phyloP scores from a whole-genome alignment of 768 basidiomycete genomes.

The Kwoniella pini region DNA sequence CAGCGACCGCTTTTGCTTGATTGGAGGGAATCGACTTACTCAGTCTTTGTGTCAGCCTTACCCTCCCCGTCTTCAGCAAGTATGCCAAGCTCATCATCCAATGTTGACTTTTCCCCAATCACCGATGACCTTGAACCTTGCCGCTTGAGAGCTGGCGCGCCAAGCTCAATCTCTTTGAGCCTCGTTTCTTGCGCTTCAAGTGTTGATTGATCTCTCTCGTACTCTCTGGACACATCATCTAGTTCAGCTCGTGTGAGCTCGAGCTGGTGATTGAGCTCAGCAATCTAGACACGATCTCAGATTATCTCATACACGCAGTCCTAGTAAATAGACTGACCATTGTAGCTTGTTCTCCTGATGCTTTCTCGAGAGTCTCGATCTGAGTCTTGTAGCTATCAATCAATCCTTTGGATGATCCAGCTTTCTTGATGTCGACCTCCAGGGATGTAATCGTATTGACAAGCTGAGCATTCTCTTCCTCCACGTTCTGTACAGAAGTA shows the following conservation, averaged over 20 bases:
- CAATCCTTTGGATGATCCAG: slow-evolving; percentile 78
- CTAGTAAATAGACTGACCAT: slow-evolving; percentile 16
- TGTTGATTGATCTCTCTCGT: slow-evolving; percentile 81
- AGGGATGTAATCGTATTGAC: slow-evolving; percentile 86
- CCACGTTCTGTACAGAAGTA: slow-evolving; percentile 57
- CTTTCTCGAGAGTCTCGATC: slow-evolving; percentile 75
- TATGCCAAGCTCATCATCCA: slow-evolving; percentile 54
- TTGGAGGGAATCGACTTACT: slow-evolving; percentile 26
- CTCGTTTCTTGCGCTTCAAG: slow-evolving; percentile 88
- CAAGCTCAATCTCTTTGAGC: slow-evolving; percentile 79
- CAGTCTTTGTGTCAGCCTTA: slow-evolving; percentile 76
- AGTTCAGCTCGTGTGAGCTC: slow-evolving; percentile 49
- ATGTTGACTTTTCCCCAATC: slow-evolving; percentile 3
- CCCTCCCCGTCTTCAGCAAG: slow-evolving; percentile 59
- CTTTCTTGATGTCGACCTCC: slow-evolving; percentile 89
- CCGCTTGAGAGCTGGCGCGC: slow-evolving; percentile 4
- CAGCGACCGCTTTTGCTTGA: not conserved
- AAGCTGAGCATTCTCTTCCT: slow-evolving; percentile 88
- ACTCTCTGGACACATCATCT: slow-evolving; percentile 54
- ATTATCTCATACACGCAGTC: too few relatives aligned
- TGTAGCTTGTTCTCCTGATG: slow-evolving; percentile 54
- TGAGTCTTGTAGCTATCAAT: slow-evolving; percentile 91
- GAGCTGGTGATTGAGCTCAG: slow-evolving; percentile 71
- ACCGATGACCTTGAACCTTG: slow-evolving; percentile 8
- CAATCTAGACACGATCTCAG: slow-evolving; percentile 65